Evolutionary conservation across 108 stramenopile species (phyloP).

Genomic region (Epithemia pelagica): DNA sequence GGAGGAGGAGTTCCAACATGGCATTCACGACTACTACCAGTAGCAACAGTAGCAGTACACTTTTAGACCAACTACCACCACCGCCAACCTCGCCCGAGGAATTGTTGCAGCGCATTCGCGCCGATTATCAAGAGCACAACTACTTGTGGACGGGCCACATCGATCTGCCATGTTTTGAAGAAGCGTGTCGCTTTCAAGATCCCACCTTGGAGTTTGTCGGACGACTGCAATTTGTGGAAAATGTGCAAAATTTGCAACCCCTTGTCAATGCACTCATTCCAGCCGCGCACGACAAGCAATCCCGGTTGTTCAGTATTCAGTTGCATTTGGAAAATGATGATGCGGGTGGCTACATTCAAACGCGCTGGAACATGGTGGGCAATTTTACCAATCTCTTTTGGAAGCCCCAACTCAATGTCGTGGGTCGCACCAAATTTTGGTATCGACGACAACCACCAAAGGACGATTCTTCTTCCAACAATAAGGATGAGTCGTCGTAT

Average conservation of each 20-base stretch:
- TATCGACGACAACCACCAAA: conserved; percentile 19
- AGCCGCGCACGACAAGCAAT: conserved; percentile 23
- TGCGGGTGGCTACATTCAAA: conserved; percentile 47
- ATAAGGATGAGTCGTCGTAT: conserved; percentile 6
- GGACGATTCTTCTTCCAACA: neutral
- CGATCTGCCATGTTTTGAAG: conserved; percentile 46
- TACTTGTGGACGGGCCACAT: conserved; percentile 84
- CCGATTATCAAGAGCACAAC: conserved; percentile 58
- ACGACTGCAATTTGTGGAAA: conserved; percentile 45
- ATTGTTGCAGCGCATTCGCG: conserved; percentile 43
- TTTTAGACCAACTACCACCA: neutral
- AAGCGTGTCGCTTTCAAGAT: conserved; percentile 64
- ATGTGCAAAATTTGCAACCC: conserved; percentile 65
- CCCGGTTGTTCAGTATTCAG: conserved; percentile 49
- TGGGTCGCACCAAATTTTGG: conserved; percentile 79
- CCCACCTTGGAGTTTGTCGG: conserved; percentile 73
- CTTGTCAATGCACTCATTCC: conserved; percentile 47
- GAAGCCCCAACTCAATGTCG: conserved; percentile 78
- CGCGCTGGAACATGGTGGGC: conserved; percentile 81
- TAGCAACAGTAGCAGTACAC: neutral
- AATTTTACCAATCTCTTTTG: conserved; percentile 53
- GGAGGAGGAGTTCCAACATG: neutral
- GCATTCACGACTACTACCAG: neutral
- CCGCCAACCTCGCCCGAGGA: conserved; percentile 25
- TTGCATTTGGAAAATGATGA: conserved; percentile 5